Base-by-base conservation (phyloP, 805 yeast species). In the Cyberlindnera petersonii region DNA sequence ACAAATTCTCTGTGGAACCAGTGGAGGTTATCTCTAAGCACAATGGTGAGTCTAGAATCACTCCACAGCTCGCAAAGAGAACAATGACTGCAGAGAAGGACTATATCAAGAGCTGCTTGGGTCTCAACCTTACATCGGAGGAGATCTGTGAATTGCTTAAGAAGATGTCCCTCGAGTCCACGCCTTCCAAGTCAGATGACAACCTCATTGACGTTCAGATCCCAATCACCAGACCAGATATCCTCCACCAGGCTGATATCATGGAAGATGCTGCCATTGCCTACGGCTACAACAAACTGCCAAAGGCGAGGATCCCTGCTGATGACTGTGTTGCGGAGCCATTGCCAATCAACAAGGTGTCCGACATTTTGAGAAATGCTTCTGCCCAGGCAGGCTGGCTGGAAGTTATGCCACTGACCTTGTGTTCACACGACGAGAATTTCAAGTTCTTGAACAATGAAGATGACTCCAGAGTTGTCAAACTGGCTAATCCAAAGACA, bases 261-360 rank as follows among this genome's bases (percentile, higher is more conserved):
- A 86, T 93, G 95, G 99, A 93, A 66, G 99, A 93, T 64, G 96
- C 91, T 34, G 98, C 96, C 33, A 83, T 93, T 58, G 94, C 87
- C 22, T 93, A 87, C 60, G 99, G 98, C 42, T 93, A 83, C 72
- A 84, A 89, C 67, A 87, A 86, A 60, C 73, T 93, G 58, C 75
- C 74, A 47, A 86, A 82, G 66, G 79, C 93, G 36, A 75, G 75
- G 49, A 86, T 93, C 57, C 75, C 87, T 49, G 73, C 86, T 23
- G 81, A 95, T 9, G 77, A 83, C 48, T 71, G 76, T 39, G 82
- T 86, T 46, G 96, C 95, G 18, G 73, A 83, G 39, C 88, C 98
- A 30, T 75, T 91, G 60, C 95, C 95, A 41, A 74, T 94, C 57
- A 93, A 93, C 70, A 87, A 86, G 63, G 75, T 93, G 32, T 74